phyloP scores from a whole-genome alignment of 2,329 filamentous ascomycete species.

The Epichloe glyceriae region DNA sequence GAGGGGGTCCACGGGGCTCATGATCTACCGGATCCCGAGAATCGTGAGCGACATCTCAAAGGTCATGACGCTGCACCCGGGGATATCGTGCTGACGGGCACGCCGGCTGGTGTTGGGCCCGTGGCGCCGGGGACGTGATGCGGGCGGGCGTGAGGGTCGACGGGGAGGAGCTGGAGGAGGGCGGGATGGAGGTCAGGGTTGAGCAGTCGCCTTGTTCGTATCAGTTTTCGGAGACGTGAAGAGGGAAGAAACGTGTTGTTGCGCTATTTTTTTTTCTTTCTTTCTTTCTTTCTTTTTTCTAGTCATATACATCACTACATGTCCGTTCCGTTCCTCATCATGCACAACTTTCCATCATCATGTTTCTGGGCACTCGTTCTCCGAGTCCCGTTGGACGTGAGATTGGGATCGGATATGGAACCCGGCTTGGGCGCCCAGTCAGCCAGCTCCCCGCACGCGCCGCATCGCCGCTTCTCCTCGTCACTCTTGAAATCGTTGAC shows the following conservation, averaged over 20 bases:
- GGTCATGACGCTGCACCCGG: conserved; percentile 86
- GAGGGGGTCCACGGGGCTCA: conserved; percentile 78
- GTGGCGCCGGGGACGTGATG: conserved; percentile 77
- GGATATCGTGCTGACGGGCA: conserved; percentile 91
- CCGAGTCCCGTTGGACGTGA: conserved; percentile 9
- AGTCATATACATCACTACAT: too few relatives aligned
- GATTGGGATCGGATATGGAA: conserved; percentile 46
- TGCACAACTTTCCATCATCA: too few relatives aligned
- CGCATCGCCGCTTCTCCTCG: conserved; percentile 59
- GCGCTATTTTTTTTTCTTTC: too few relatives aligned
- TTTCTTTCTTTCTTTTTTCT: too few relatives aligned
- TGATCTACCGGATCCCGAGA: conserved; percentile 84
- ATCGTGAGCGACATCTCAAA: conserved; percentile 83
- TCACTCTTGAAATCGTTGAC: conserved; percentile 67
- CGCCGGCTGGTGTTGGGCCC: conserved; percentile 85
- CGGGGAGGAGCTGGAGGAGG: conserved; percentile 75
- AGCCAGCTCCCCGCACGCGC: conserved; percentile 62
- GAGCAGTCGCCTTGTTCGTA: conserved; percentile 69
- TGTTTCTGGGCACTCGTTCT: too few relatives aligned
- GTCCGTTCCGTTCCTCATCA: too few relatives aligned
- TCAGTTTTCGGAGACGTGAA: conserved; percentile 59
- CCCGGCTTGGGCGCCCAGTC: conserved; percentile 53
- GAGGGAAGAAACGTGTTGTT: background rate
- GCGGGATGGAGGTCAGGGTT: conserved; percentile 70
- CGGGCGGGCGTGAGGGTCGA: conserved; percentile 66